Evolutionary conservation across 192 early-diverging fungal species (phyloP).

Genomic region (Obelidium mucronatum): DNA sequence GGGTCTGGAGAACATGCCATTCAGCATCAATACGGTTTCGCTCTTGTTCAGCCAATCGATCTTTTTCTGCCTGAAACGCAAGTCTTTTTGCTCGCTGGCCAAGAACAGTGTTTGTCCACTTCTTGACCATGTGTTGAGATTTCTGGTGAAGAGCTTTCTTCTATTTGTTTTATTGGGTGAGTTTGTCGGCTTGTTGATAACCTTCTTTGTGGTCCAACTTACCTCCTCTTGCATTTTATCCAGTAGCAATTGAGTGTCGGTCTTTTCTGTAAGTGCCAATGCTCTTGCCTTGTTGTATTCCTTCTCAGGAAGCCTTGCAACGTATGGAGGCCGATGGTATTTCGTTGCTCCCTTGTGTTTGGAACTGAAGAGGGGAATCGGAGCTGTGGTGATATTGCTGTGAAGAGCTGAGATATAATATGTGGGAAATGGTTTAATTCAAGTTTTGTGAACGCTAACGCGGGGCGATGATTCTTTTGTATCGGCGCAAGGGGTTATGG

Average conservation of each 20-base stretch:
- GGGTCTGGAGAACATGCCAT: conserved; percentile 43
- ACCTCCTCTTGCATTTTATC: conserved; percentile 31
- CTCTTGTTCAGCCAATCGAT: conserved; percentile 35
- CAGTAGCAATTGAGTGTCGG: neutral
- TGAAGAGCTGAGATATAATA: neutral
- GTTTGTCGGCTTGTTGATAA: neutral
- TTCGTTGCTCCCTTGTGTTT: neutral
- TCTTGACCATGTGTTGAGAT: conserved; percentile 44
- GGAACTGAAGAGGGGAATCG: neutral
- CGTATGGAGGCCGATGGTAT: neutral
- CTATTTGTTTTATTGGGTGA: conserved; percentile 23
- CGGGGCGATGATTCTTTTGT: too few species aligned
- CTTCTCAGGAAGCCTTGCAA: neutral
- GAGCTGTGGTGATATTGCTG: conserved; percentile 21
- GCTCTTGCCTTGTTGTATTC: conserved; percentile 14
- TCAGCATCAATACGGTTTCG: conserved; percentile 48
- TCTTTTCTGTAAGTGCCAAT: conserved; percentile 4
- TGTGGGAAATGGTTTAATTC: too few species aligned
- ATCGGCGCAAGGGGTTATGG: too few species aligned
- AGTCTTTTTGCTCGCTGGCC: conserved; percentile 53
- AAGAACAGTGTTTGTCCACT: conserved; percentile 58
- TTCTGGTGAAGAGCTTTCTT: conserved; percentile 45
- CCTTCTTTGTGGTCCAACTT: neutral
- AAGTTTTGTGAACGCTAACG: too few species aligned
- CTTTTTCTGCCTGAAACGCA: conserved; percentile 48